These are phyloP conservation scores for Xylariales sp. DNA, from an alignment of 2,329 filamentous ascomycete species.

Conservation along the genomic window DNA sequence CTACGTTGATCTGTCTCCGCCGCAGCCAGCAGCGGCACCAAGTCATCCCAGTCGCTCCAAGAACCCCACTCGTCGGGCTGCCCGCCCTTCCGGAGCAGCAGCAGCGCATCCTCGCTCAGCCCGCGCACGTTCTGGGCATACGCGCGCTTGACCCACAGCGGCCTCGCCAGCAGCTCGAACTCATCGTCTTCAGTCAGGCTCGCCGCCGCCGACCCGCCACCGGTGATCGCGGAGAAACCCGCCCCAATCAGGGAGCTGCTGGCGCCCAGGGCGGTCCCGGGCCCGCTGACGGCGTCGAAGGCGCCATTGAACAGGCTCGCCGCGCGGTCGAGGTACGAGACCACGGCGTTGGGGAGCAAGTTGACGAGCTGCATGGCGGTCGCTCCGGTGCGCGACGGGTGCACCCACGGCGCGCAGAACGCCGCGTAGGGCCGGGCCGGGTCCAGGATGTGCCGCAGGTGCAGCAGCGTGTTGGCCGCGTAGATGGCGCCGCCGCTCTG, in stretches of 20 bases:
- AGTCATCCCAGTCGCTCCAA: slow-evolving; percentile 14
- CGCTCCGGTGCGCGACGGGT: slow-evolving; percentile 13
- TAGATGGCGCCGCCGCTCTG: slow-evolving; percentile 18
- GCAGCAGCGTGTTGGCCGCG: slow-evolving; percentile 16
- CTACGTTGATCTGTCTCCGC: slow-evolving; percentile 7
- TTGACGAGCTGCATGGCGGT: slow-evolving; percentile 9
- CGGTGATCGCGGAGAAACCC: slow-evolving; percentile 6
- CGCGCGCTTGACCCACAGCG: slow-evolving; percentile 7
- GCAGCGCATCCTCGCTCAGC: slow-evolving; percentile 13
- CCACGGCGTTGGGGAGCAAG: slow-evolving; percentile 11
- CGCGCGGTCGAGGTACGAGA: slow-evolving; percentile 11
- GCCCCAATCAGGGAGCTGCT: slow-evolving; percentile 11
- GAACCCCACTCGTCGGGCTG: slow-evolving; percentile 13
- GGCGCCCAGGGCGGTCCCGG: slow-evolving; percentile 11
- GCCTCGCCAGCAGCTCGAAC: slow-evolving; percentile 10
- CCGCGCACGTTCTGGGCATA: slow-evolving; percentile 11
- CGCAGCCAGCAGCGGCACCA: slow-evolving; percentile 14
- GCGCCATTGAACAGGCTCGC: slow-evolving; percentile 8
- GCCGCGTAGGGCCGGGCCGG: slow-evolving; percentile 15
- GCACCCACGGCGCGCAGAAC: slow-evolving; percentile 13
- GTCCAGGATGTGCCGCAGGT: slow-evolving; percentile 16
- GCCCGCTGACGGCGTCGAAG: too few species aligned
- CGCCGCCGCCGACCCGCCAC: slow-evolving; percentile 6
- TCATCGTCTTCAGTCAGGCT: slow-evolving; percentile 10
- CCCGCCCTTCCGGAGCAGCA: slow-evolving; percentile 13